Evolutionary conservation across 179 eudicot genomes (phyloP), one percentile per base, ranked within the genome.

Genomic region (Carnegiea gigantea): DNA sequence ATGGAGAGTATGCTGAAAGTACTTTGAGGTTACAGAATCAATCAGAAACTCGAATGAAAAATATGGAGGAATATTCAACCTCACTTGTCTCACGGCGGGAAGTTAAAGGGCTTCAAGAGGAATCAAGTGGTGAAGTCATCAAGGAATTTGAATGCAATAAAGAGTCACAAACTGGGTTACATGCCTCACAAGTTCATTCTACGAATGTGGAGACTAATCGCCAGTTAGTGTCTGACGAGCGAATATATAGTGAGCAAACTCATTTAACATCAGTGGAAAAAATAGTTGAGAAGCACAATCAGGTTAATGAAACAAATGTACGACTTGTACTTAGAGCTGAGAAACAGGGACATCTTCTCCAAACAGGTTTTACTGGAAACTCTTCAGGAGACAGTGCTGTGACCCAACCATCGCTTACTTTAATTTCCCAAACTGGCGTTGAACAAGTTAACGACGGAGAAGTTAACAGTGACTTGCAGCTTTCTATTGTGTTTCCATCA

Each of bases 251-350:
- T 79, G 87, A 86, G 82, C 85, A 90, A 73, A 78, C 20, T 76
- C 77, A 77, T 84, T 82, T 79, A 21, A 59, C 84, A 79, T 77
- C 88, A 26, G 84, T 73, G 51, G 81, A 85, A 82, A 88, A 87
- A 78, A 74, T 40, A 43, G 75, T 70, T 21, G 85, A 84, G 83
- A 82, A 80, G 70, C 81, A 14, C 51, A 79, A 75, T 67, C 73
- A 9, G 71, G 82, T 85, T 79, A 82, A 86, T 30, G 82, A 82
- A 80, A 79, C 81, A 77, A 64, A 83, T 67, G 44, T 80, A 57
- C 86, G 64, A 49, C 60, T 78, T 46, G 82, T 77, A 51, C 70
- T 83, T 7, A 46, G 70, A 70, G 83, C 80, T 77, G 86, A 85
- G 70, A 57, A 49, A 57, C 84, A 75, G 70, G 82, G 77, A 64